Percentiles rank a stretch among this genome's conserved stretches.
Evolutionary conservation across 495 filamentous ascomycete genomes (phyloP).

Genomic region (Hyaloscypha hepaticicola): DNA sequence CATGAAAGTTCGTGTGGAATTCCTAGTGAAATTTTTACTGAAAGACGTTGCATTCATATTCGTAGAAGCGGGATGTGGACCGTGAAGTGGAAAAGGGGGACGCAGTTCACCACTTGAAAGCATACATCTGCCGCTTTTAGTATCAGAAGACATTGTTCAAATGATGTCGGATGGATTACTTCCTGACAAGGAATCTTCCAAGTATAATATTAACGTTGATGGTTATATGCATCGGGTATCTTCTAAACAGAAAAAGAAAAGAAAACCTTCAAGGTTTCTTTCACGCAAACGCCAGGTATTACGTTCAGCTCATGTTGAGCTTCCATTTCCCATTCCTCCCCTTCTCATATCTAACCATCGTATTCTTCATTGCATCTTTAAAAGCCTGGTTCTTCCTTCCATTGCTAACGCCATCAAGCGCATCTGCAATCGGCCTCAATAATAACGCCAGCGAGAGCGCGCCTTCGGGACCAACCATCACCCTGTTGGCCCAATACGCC

Average conservation of each 20-base stretch:
- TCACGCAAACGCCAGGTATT: background rate
- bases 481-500: conserved; percentile 27
- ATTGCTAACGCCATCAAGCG: conserved; percentile 21
- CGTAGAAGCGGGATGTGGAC: no score
- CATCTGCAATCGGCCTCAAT: conserved; percentile 30
- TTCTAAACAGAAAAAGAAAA: background rate
- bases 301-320: conserved; percentile 17
- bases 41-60: no score
- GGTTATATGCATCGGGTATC: background rate
- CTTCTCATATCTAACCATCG: conserved; percentile 24
- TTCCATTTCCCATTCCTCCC: conserved; percentile 19
- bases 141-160: no score
- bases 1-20: no score
- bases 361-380: conserved; percentile 25
- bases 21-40: no score
- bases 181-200: background rate
- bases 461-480: conserved; percentile 25
- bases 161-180: background rate
- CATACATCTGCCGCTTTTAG: no score
- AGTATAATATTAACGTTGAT: background rate
- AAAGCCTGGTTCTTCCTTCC: conserved; percentile 21
- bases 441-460: conserved; percentile 24
- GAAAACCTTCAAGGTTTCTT: background rate
- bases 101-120: no score
- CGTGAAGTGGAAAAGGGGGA: no score